Percentiles rank a stretch among this genome's conserved stretches.
Conservation (phyloP, 371 early-diverging fungal genomes). For the Batkoa obscura region DNA sequence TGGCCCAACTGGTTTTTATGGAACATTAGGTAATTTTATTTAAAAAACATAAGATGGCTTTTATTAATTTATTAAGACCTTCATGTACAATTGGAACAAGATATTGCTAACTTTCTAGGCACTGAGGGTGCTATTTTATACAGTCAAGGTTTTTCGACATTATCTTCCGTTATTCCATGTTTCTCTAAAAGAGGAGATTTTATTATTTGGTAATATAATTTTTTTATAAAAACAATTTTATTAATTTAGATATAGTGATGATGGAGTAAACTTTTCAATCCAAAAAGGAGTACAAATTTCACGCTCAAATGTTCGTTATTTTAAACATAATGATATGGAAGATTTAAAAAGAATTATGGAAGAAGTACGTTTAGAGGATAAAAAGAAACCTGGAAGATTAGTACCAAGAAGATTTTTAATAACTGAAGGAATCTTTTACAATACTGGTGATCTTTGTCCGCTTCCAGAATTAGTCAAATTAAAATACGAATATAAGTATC, state of each 20-base stretch:
- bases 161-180: slow-evolving; percentile 90
- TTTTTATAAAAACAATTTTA: slow-evolving; percentile 10
- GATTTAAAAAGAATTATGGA: slow-evolving; percentile 78
- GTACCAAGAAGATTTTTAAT: slow-evolving; percentile 88
- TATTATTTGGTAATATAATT: slow-evolving; percentile 51
- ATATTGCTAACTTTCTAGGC: slow-evolving; percentile 75
- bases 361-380: slow-evolving; percentile 42
- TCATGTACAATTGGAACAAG: slow-evolving; percentile 89
- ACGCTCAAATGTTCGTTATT: slow-evolving; percentile 69
- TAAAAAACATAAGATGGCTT: background rate
- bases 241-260: slow-evolving; percentile 36
- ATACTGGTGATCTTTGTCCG: slow-evolving; percentile 84
- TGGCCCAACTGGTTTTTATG: slow-evolving; percentile 99
- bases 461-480: slow-evolving; percentile 68
- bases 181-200: slow-evolving; percentile 95
- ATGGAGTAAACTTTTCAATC: slow-evolving; percentile 68
- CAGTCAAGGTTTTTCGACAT: slow-evolving; percentile 91
- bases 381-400: slow-evolving; percentile 40
- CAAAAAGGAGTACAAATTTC: slow-evolving; percentile 86
- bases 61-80: slow-evolving; percentile 41
- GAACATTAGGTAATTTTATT: slow-evolving; percentile 50
- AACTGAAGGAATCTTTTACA: slow-evolving; percentile 89
- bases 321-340: slow-evolving; percentile 91
- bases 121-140: slow-evolving; percentile 91
- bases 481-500: slow-evolving; percentile 91